Conservation (phyloP, 176 grass and related monocot genomes). For the Tillandsia leiboldiana region DNA sequence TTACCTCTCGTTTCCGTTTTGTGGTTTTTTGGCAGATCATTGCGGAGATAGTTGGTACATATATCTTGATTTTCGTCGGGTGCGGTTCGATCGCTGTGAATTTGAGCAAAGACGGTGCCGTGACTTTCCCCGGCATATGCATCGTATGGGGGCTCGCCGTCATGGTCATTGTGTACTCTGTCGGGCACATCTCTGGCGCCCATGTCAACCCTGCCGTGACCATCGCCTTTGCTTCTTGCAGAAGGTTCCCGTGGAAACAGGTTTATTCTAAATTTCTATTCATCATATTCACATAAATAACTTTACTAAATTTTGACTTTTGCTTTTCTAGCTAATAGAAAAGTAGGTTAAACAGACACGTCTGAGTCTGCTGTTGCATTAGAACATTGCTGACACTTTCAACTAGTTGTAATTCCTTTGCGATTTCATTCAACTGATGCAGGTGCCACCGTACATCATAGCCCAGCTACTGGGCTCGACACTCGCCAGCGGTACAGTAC, state of each 20-base stretch:
- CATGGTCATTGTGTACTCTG: slow-evolving; percentile 82
- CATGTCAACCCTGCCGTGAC: slow-evolving; percentile 99
- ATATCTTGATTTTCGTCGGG: slow-evolving; percentile 83
- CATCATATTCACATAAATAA: too few species aligned
- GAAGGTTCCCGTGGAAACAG: slow-evolving; percentile 92
- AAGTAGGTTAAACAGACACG: neutral
- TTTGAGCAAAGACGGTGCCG: slow-evolving; percentile 35
- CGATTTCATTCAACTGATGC: neutral
- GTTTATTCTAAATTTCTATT: slow-evolving; percentile 7
- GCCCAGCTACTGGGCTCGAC: slow-evolving; percentile 58
- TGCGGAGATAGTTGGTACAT: slow-evolving; percentile 75
- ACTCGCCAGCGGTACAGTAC: slow-evolving; percentile 46
- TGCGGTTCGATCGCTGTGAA: slow-evolving; percentile 70
- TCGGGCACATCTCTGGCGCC: slow-evolving; percentile 87
- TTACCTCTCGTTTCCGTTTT: too few species aligned
- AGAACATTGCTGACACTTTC: too few species aligned
- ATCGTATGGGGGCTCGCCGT: slow-evolving; percentile 63
- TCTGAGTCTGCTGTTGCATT: too few species aligned
- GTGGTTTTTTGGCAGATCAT: slow-evolving; percentile 36
- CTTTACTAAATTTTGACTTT: neutral
- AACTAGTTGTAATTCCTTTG: too few species aligned
- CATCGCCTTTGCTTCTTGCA: slow-evolving; percentile 72
- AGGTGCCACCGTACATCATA: slow-evolving; percentile 49
- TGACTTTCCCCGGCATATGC: slow-evolving; percentile 76
- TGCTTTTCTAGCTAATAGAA: slow-evolving; percentile 1